phyloP scores from a whole-genome alignment of 768 basidiomycete genomes.

The Pulveroboletus ravenelii region DNA sequence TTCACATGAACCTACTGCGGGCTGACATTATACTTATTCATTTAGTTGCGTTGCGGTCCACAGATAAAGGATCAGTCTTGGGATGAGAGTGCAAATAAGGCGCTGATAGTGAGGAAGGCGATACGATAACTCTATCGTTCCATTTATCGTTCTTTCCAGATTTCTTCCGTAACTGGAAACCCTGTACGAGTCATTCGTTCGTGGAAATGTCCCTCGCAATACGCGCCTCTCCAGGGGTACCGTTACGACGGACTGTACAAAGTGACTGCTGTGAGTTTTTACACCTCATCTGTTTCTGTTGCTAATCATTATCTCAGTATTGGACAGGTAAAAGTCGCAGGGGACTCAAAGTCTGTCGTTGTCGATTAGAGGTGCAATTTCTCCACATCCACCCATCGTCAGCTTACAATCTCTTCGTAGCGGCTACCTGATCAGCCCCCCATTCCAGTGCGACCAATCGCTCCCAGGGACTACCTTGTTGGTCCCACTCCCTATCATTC shows the following conservation, averaged over 20 bases:
- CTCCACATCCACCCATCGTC: neutral
- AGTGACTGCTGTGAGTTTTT: conserved; percentile 16
- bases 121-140: neutral
- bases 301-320: conserved; percentile 6
- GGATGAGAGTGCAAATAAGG: conserved; percentile 5
- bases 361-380: conserved; percentile 20
- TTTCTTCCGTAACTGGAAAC: conserved; percentile 15
- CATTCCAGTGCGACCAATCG: conserved; percentile 10
- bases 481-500: neutral
- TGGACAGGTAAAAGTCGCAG: conserved; percentile 18
- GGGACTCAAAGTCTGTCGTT: conserved; percentile 22
- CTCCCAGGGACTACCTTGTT: neutral
- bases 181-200: conserved; percentile 29
- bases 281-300: neutral
- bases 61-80: conserved; percentile 24
- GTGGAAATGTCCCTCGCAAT: conserved; percentile 15
- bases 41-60: conserved; percentile 19
- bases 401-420: conserved; percentile 6
- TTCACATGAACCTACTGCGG: neutral
- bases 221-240: conserved; percentile 23
- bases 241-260: conserved; percentile 32
- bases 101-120: conserved; percentile 16
- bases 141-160: conserved; percentile 7
- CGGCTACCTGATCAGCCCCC: conserved; percentile 26
- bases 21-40: neutral